Evolutionary conservation across 805 yeast genomes (phyloP).

Genomic region (Torulaspora gathmanii): DNA sequence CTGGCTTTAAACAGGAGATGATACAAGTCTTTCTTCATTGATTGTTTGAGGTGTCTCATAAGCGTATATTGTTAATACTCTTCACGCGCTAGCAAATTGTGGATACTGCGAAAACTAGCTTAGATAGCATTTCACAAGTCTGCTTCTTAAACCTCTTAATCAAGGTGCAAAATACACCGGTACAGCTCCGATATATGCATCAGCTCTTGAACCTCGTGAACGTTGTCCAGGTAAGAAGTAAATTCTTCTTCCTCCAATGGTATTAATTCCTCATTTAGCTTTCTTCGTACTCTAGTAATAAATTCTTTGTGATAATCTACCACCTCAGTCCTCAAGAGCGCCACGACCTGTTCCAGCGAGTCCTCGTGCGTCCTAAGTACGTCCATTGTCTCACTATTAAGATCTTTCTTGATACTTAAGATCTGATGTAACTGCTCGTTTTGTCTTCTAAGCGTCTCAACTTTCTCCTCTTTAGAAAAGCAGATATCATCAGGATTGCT

Average conservation of each 20-base stretch:
- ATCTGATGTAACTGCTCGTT: conserved; percentile 14
- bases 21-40: too few species aligned
- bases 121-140: too few species aligned
- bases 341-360: conserved; percentile 17
- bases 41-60: too few species aligned
- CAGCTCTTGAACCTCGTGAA: conserved; percentile 19
- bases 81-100: too few species aligned
- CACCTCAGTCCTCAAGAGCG: conserved; percentile 20
- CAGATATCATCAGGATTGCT: not conserved
- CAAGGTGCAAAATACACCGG: conserved; percentile 12
- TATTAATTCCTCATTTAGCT: conserved; percentile 15
- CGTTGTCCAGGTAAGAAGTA: conserved; percentile 17
- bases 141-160: too few species aligned
- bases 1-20: too few species aligned
- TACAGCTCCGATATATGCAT: conserved; percentile 21
- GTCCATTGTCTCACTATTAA: conserved; percentile 15
- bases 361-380: conserved; percentile 22
- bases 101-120: too few species aligned
- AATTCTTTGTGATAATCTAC: conserved; percentile 14
- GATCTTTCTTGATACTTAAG: conserved; percentile 9
- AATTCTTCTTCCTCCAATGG: conserved; percentile 25
- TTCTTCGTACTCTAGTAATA: conserved; percentile 11
- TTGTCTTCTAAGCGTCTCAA: conserved; percentile 4
- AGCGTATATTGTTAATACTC: too few species aligned
- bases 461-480: not conserved